phyloP scores from a whole-genome alignment of 345 rosid genomes.

The Populus ilicifolia region DNA sequence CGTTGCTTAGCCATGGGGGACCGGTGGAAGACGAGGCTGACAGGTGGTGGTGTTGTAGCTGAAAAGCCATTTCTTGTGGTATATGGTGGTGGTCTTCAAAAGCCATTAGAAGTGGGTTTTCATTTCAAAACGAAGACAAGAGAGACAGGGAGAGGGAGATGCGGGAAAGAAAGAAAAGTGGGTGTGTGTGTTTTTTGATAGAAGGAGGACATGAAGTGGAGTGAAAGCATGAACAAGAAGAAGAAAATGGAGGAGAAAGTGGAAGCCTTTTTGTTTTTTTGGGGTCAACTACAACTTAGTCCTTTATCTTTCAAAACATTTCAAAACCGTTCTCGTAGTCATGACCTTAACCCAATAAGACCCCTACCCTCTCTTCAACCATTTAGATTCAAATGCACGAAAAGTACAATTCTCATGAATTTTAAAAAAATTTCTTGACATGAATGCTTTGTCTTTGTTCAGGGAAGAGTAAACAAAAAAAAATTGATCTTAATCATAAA shows the following conservation, averaged over 20 bases:
- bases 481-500: no score
- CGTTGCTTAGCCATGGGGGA: slow-evolving; percentile 43
- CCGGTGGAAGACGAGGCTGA: slow-evolving; percentile 19
- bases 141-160: background rate
- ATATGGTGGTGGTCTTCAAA: slow-evolving; percentile 24
- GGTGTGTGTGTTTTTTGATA: background rate
- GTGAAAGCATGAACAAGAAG: background rate
- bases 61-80: slow-evolving; percentile 30
- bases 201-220: background rate
- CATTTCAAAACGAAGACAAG: background rate
- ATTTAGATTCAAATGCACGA: no score
- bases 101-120: slow-evolving; percentile 17
- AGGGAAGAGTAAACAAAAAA: no score
- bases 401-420: no score
- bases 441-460: no score
- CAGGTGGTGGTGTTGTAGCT: slow-evolving; percentile 10
- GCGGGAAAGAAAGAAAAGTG: background rate
- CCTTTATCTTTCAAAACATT: background rate
- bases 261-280: background rate
- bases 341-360: no score
- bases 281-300: background rate
- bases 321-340: background rate
- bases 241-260: background rate
- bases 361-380: no score
- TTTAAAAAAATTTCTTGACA: no score